Percentiles rank a stretch among this genome's conserved stretches.
Evolutionary conservation across 441 rosid genomes (phyloP).

Genomic region (Adansonia gregorii): DNA sequence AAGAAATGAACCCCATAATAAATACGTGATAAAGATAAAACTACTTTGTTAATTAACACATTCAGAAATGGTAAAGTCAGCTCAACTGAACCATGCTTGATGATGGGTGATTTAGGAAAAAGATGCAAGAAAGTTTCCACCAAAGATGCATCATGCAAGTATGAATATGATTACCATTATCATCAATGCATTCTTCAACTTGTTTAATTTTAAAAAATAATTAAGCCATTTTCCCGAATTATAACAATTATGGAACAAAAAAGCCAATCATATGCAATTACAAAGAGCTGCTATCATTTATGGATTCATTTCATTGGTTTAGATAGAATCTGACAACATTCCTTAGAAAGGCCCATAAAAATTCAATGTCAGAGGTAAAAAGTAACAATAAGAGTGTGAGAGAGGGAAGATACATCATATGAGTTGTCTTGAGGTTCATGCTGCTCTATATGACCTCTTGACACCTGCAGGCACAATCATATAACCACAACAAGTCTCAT

Average conservation of each 20-base stretch:
- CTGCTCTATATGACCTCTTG: conserved; percentile 48
- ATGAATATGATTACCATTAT: background rate
- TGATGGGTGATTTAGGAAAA: background rate
- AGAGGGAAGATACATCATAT: conserved; percentile 49
- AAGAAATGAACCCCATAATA: background rate
- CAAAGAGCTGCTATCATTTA: background rate
- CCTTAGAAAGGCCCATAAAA: background rate
- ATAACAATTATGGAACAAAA: background rate
- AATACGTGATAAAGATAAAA: background rate
- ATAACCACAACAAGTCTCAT: conserved; percentile 14
- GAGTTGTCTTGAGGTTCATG: conserved; percentile 54
- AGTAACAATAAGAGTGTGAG: background rate
- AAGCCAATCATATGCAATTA: background rate
- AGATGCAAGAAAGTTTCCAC: background rate
- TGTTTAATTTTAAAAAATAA: background rate
- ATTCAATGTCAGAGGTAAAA: background rate
- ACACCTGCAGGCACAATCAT: conserved; percentile 44
- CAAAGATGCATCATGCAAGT: background rate
- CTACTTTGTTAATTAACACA: background rate
- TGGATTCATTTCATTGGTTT: background rate
- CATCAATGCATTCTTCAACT: background rate
- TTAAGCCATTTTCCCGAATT: background rate
- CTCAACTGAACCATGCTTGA: background rate
- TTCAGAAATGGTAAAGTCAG: background rate
- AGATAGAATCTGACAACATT: background rate